Evolutionary conservation across 1,284 basidiomycete genomes (phyloP).

Genomic region (Trichosporon asahii): DNA sequence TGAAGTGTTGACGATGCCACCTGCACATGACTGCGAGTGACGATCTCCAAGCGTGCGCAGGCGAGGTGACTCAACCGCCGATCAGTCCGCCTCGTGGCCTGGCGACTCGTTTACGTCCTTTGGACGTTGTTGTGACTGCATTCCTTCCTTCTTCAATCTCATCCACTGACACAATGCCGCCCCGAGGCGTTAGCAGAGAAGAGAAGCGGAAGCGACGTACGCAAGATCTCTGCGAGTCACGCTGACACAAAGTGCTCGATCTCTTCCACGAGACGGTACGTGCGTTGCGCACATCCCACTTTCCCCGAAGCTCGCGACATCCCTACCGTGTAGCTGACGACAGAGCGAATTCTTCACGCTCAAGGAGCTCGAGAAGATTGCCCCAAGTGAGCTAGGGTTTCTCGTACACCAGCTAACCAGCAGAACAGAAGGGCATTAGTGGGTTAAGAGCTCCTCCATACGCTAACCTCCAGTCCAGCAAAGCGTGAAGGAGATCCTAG

Average conservation of each 20-base stretch:
- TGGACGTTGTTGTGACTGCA: background rate
- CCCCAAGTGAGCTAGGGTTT: conserved; percentile 40
- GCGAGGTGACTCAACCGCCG: background rate
- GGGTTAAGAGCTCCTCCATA: conserved; percentile 18
- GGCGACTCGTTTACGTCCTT: background rate
- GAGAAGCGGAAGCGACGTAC: conserved; percentile 51
- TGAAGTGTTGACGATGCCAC: background rate
- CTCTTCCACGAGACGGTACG: conserved; percentile 82
- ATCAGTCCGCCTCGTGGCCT: background rate
- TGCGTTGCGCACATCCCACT: conserved; percentile 3
- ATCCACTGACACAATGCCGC: conserved; percentile 37
- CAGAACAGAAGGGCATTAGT: conserved; percentile 85
- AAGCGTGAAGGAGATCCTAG: conserved; percentile 80
- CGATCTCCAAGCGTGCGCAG: background rate
- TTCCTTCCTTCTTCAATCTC: background rate
- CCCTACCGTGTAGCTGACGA: background rate
- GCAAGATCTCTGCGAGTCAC: conserved; percentile 10
- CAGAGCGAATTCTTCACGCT: conserved; percentile 82
- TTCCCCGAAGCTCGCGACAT: background rate
- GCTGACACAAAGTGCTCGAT: conserved; percentile 60
- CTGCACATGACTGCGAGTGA: background rate
- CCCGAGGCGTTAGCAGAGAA: conserved; percentile 45
- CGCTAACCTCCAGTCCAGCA: conserved; percentile 63
- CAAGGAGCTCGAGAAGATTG: conserved; percentile 77
- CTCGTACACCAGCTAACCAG: conserved; percentile 50